Evolutionary conservation across 129 eudicot species (phyloP).

Genomic region (Artemisia tridentata): DNA sequence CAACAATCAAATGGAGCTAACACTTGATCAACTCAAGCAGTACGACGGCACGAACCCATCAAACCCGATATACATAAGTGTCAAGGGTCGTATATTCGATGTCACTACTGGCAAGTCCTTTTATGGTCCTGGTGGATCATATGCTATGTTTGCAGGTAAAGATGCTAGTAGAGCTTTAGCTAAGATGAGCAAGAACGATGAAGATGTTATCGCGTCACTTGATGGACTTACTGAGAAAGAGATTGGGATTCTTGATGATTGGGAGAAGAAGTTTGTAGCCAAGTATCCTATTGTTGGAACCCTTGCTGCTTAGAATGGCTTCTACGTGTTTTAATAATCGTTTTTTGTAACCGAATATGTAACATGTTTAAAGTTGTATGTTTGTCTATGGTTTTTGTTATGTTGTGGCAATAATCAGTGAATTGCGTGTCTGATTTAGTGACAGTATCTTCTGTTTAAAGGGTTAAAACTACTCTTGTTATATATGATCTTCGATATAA

Average conservation of each 20-base stretch:
- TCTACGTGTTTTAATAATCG: too few species aligned
- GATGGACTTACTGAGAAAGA: conserved; percentile 83
- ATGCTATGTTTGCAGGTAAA: conserved; percentile 83
- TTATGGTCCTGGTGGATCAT: conserved; percentile 90
- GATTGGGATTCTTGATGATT: conserved; percentile 54
- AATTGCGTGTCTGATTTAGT: not conserved
- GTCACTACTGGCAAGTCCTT: conserved; percentile 60
- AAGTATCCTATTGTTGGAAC: conserved; percentile 76
- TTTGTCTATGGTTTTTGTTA: too few species aligned
- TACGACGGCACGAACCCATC: too few species aligned
- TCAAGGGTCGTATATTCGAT: too few species aligned
- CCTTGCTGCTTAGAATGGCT: conserved; percentile 24
- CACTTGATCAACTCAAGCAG: too few species aligned
- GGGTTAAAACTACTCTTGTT: not conserved
- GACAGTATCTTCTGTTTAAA: not conserved
- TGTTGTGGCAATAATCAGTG: not conserved
- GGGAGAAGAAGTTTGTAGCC: conserved; percentile 82
- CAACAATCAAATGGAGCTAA: too few species aligned
- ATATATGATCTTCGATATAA: too few species aligned
- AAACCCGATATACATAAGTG: too few species aligned
- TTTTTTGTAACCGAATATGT: too few species aligned
- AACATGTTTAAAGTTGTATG: too few species aligned
- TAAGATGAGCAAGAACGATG: conserved; percentile 86
- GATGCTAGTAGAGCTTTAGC: conserved; percentile 91
- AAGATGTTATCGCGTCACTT: too few species aligned